Evolutionary conservation across 2,329 filamentous ascomycete species (phyloP).

Genomic region (Aureobasidium leucospermi): DNA sequence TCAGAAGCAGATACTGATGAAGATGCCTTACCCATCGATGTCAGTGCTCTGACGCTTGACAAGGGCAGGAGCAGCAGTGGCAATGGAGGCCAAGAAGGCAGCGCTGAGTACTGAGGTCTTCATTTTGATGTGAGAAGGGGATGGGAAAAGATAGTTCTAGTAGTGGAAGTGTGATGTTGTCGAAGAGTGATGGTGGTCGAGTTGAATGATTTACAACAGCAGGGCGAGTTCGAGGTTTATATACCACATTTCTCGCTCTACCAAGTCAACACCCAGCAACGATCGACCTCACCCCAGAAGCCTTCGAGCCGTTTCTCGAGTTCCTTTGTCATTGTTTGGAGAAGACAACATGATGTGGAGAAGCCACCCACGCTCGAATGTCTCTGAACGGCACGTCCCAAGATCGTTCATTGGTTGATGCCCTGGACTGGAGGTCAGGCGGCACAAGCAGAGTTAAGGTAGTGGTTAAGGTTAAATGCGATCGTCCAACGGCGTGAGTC

Average conservation of each 20-base stretch:
- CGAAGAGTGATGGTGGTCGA: background rate
- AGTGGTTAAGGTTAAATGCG: slow-evolving; percentile 10
- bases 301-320: background rate
- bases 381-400: background rate
- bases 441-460: slow-evolving; percentile 1
- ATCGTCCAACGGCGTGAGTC: background rate
- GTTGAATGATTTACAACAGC: background rate
- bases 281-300: background rate
- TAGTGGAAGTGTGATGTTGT: no score
- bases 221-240: background rate
- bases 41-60: slow-evolving; percentile 14
- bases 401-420: background rate
- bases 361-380: background rate
- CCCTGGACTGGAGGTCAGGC: background rate
- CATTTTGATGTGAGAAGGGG: slow-evolving; percentile 12
- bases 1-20: background rate
- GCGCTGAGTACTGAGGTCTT: slow-evolving; percentile 17
- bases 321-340: slow-evolving; percentile 5
- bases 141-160: background rate
- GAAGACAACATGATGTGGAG: background rate
- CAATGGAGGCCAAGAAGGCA: slow-evolving; percentile 12
- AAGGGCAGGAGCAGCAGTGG: slow-evolving; percentile 15
- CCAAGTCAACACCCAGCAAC: background rate
- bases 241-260: background rate
- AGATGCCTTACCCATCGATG: slow-evolving; percentile 12